These are phyloP conservation scores for Butyriboletus loyo DNA, from an alignment of 768 basidiomycete species.

Conservation along the genomic window DNA sequence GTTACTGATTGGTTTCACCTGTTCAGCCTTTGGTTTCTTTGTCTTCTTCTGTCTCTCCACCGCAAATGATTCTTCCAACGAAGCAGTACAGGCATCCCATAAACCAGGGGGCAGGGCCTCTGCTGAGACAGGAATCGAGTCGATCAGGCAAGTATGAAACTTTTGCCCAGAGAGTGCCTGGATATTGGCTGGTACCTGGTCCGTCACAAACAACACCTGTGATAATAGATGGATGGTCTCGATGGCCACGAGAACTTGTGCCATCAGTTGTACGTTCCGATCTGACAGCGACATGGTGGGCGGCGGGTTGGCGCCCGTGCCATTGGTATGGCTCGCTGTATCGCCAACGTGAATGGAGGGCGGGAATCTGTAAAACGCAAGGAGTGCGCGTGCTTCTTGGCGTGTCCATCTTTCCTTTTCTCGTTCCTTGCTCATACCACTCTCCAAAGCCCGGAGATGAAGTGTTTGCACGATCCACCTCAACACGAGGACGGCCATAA, in stretches of 20 bases:
- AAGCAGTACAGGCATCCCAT: constrained; percentile 47
- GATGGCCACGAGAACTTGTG: constrained; percentile 58
- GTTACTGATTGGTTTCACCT: constrained; percentile 13
- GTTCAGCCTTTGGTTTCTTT: constrained; percentile 33
- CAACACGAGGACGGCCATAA: constrained; percentile 53
- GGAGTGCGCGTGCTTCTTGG: constrained; percentile 56
- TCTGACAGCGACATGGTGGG: constrained; percentile 39
- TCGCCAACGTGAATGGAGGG: neutral
- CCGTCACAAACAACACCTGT: constrained; percentile 56
- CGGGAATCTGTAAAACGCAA: constrained; percentile 43
- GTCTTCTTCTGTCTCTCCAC: constrained; percentile 46
- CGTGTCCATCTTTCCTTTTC: constrained; percentile 69
- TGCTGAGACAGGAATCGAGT: constrained; percentile 18
- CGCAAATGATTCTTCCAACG: constrained; percentile 47
- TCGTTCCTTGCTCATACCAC: constrained; percentile 48
- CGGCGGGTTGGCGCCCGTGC: constrained; percentile 14
- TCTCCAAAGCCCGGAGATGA: constrained; percentile 50
- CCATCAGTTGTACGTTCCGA: constrained; percentile 64
- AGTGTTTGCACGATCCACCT: constrained; percentile 60
- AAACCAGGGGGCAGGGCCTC: constrained; percentile 32
- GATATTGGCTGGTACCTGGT: constrained; percentile 44
- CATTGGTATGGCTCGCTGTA: constrained; percentile 19
- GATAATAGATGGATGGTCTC: constrained; percentile 60
- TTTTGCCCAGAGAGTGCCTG: constrained; percentile 54
- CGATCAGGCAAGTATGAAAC: constrained; percentile 55